Base-by-base conservation (phyloP, 1,139 yeast genomes). In the Scheffersomyces segobiensis region DNA sequence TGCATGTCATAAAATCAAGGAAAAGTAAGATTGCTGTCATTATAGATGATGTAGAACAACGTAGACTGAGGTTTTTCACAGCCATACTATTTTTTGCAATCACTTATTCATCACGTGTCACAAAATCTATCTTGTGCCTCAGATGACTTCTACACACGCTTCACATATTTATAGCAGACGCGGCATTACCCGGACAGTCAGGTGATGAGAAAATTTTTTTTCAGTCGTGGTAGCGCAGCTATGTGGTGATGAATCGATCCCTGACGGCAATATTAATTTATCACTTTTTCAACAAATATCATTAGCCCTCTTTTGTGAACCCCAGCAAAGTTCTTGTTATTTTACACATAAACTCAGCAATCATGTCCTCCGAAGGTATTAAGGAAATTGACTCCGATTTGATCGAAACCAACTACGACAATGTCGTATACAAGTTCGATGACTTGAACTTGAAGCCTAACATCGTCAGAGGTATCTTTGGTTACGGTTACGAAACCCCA, bases 401-500 rank as follows among this genome's bases (percentile, higher is more conserved):
- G 78, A 93, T 93, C 76, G 96, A 91, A 84, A 84, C 98, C 83
- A 95, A 95, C 90, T 93, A 93, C 88, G 98, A 93, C 85, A 93
- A 93, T 78, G 95, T 91, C 74, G 97, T 93, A 77, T 87, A 88
- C 86, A 83, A 89, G 67, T 89, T 89, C 78, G 96, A 89, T 74
- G 97, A 93, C 76, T 85, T 89, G 79, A 87, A 89, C 88, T 84
- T 89, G 76, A 88, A 88, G 79, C 88, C 86, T 69, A 85, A 82
- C 70, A 86, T 89, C 74, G 86, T 88, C 71, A 87, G 95, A 87
- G 95, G 92, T 80, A 91, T 95, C 74, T 95, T 87, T 80, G 97
- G 96, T 81, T 91, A 91, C 84, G 99, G 99, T 85, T 95, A 92
- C 84, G 98, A 95, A 84, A 84, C 87, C 65, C 99, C 99, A 71